Conservation (phyloP, 2,329 filamentous ascomycete species). For the Xylariaceae sp. region DNA sequence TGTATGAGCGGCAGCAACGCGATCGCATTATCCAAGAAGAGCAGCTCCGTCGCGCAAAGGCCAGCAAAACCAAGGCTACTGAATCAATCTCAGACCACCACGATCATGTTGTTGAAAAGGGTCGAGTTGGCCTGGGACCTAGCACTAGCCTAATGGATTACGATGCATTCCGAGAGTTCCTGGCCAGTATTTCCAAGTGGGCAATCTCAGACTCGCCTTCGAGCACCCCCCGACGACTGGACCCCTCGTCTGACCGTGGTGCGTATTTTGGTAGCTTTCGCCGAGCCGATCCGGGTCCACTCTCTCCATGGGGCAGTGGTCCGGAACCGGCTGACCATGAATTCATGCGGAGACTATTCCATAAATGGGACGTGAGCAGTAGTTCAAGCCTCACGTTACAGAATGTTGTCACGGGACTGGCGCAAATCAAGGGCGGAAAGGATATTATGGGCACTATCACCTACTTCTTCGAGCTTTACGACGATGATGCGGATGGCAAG, state of each 20-base stretch:
- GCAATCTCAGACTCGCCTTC: slow-evolving; percentile 77
- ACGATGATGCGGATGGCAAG: slow-evolving; percentile 83
- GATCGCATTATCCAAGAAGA: slow-evolving; percentile 73
- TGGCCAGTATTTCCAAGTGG: slow-evolving; percentile 87
- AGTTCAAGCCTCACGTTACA: slow-evolving; percentile 76
- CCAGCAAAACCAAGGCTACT: slow-evolving; percentile 49
- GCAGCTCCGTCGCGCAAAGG: slow-evolving; percentile 59
- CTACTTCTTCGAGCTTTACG: slow-evolving; percentile 97
- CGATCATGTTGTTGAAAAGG: slow-evolving; percentile 64
- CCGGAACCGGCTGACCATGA: slow-evolving; percentile 83
- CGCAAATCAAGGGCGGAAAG: slow-evolving; percentile 82
- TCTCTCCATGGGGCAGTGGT: slow-evolving; percentile 51
- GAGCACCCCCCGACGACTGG: slow-evolving; percentile 46
- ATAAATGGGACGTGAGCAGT: slow-evolving; percentile 77
- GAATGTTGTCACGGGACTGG: slow-evolving; percentile 85
- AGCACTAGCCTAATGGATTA: slow-evolving; percentile 96
- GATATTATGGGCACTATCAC: slow-evolving; percentile 98
- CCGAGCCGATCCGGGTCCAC: slow-evolving; percentile 35
- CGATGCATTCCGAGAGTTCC: slow-evolving; percentile 88
- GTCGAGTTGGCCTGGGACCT: slow-evolving; percentile 79
- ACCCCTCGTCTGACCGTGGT: slow-evolving; percentile 45
- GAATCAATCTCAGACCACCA: slow-evolving; percentile 35
- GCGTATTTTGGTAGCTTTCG: slow-evolving; percentile 57
- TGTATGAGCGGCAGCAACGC: slow-evolving; percentile 88
- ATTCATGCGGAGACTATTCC: slow-evolving; percentile 83